Base-by-base conservation (phyloP, 495 filamentous ascomycete genomes). In the Penicillium cosmopolitanum region DNA sequence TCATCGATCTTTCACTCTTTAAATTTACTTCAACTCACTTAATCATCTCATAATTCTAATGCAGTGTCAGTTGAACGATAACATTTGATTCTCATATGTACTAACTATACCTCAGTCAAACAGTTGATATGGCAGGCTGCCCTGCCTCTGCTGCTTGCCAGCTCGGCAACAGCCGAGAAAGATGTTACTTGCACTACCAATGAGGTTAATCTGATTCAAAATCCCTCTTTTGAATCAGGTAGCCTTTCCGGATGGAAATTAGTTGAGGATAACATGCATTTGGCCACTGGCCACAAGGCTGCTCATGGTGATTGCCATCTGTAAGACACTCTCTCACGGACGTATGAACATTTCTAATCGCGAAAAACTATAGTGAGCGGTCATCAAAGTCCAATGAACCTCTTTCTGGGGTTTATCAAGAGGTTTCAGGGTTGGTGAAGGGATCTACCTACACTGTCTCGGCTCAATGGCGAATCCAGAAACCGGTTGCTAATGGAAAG, bases 191-290 rank as follows among this genome's bases (percentile, higher is more conserved):
- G 52, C 52, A 43, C 52, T 4, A 43, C 38, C 4, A 44, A 18
- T 13, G 21, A 25, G 21, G 23, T 43, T 38, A 55, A 44, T 16
- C 36, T 44, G 5, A 2, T 55, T 16, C 38, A 38, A 34, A 53
- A 53, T 34, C 51, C 51, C 40, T 53, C 51, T 15, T 53, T 53
- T 53, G 51, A 53, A 53, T 48, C 46, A 12, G 46, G 46, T 9
- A 15, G 3, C 11, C 23, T 48, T 23, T 11, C 19, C 23, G 46
- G 46, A 31, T 48, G 46, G 46, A 31, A 13, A 7, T 7, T 3
- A 5, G 46, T 48, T 19, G 46, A 6, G 11, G 10, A 23, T 28
- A 48, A 3, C 23, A 25, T 48, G 46, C 9, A 9, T 48, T 19
- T 28, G 23, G 18, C 23, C 46, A 28, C 9, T 28, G 46, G n/a